Conservation (phyloP, 163 green algal genomes). For the Scenedesmus sp. region DNA sequence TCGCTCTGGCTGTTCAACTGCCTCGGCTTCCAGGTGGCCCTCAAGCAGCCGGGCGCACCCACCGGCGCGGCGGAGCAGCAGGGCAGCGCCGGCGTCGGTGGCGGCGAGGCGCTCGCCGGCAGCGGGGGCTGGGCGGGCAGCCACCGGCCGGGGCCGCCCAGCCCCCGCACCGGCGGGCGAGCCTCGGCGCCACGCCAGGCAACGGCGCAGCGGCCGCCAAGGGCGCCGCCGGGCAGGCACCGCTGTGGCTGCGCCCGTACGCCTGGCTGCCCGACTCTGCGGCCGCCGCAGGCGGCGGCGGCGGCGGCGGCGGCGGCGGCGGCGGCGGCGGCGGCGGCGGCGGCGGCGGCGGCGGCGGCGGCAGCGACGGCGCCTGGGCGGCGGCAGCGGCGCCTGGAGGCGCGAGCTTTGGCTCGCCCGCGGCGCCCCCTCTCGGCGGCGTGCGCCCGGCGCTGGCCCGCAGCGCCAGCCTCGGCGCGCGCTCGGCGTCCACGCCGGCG, state of each 20-base stretch:
- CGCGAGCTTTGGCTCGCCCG: too few relatives aligned
- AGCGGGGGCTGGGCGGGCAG: neutral
- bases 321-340: too few relatives aligned
- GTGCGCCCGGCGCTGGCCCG: neutral
- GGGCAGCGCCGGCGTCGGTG: too few relatives aligned
- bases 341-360: neutral
- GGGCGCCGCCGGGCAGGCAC: conserved; percentile 10
- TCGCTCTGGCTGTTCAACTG: conserved; percentile 89
- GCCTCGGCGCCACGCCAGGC: neutral
- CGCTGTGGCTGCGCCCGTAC: conserved; percentile 25
- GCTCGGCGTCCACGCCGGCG: conserved; percentile 6
- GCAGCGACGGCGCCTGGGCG: neutral
- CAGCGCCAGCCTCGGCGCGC: neutral
- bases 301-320: too few relatives aligned
- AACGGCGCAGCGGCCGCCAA: neutral
- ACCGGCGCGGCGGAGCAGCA: neutral
- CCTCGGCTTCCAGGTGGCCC: conserved; percentile 71
- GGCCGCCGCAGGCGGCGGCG: too few relatives aligned
- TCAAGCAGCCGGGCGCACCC: conserved; percentile 48
- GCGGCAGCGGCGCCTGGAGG: conserved; percentile 17
- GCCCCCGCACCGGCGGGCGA: neutral
- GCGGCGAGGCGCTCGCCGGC: too few relatives aligned
- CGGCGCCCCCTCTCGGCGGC: neutral
- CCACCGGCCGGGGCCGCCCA: neutral
- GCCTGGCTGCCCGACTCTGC: neutral